A percentile compares a stretch with the other conserved stretches of the same genome.
Conservation (phyloP, 208 protist genomes). For the Tritrichomonas musculus region DNA sequence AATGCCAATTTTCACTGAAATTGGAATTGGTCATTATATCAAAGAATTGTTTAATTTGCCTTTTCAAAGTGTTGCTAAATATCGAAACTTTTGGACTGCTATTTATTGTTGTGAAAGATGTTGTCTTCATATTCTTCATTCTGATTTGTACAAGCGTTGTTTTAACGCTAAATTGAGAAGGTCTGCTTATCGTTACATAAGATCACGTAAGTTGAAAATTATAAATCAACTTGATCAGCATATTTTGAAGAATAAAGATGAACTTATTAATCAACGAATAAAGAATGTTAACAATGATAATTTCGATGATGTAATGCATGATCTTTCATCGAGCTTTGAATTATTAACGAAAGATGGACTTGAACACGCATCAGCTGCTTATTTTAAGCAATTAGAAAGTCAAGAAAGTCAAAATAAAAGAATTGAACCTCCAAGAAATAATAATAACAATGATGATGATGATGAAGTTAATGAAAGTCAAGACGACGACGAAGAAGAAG, state of each 20-base stretch:
- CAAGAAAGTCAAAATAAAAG: no score
- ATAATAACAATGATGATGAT: no score
- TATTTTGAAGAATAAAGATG: neutral
- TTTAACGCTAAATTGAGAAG: neutral
- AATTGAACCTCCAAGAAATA: no score
- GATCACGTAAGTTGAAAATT: neutral
- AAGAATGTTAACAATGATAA: no score
- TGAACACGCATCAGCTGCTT: no score
- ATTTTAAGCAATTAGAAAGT: no score
- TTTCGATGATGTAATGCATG: no score
- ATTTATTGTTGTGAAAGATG: neutral
- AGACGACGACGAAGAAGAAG: no score
- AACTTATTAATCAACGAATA: neutral
- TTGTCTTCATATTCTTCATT: neutral
- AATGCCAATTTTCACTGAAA: neutral
- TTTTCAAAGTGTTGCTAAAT: neutral
- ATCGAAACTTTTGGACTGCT: neutral
- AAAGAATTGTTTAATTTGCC: neutral
- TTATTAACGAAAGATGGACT: no score
- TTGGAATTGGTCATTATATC: neutral
- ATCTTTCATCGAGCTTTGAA: no score
- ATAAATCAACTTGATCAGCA: neutral
- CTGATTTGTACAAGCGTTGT: neutral
- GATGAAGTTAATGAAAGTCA: no score
- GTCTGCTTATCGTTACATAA: neutral